Evolutionary conservation across 2,329 filamentous ascomycete genomes (phyloP).

Genomic region (Fusarium decemcellulare): DNA sequence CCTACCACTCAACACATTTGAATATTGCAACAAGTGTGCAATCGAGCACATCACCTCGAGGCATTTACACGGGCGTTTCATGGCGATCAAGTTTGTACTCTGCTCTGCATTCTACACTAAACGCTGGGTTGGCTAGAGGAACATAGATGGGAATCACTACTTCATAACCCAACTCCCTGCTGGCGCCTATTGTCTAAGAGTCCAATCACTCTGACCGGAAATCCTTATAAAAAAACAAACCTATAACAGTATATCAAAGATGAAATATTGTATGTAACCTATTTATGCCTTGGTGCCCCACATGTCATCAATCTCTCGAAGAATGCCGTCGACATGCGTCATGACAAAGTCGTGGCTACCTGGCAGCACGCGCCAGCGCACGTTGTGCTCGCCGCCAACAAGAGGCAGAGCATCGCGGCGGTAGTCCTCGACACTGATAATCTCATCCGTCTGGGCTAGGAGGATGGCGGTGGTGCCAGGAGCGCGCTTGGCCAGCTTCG

Average conservation of each 20-base stretch:
- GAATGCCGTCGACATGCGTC: slow-evolving; percentile 62
- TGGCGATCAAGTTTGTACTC: slow-evolving; percentile 12
- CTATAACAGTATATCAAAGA: background rate
- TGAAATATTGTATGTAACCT: background rate
- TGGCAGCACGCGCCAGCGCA: slow-evolving; percentile 66
- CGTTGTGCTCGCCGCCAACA: slow-evolving; percentile 63
- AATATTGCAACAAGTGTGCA: background rate
- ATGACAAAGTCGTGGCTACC: slow-evolving; percentile 75
- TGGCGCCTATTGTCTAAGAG: slow-evolving; percentile 7
- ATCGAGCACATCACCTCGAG: background rate
- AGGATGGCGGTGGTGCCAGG: slow-evolving; percentile 65
- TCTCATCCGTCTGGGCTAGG: slow-evolving; percentile 64
- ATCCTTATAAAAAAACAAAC: background rate
- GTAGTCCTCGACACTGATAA: slow-evolving; percentile 68
- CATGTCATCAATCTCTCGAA: slow-evolving; percentile 62
- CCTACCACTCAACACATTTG: too few relatives aligned
- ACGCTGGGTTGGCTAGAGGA: slow-evolving; percentile 2
- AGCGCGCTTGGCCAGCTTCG: slow-evolving; percentile 57
- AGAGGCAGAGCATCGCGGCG: slow-evolving; percentile 64
- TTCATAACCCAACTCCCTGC: slow-evolving; percentile 24
- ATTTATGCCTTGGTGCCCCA: slow-evolving; percentile 54
- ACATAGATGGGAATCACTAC: slow-evolving; percentile 14
- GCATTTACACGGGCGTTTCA: slow-evolving; percentile 5
- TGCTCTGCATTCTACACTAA: slow-evolving; percentile 26
- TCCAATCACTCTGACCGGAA: background rate